Evolutionary conservation across 2,329 filamentous ascomycete species (phyloP).

Genomic region (Fusarium circinatum): DNA sequence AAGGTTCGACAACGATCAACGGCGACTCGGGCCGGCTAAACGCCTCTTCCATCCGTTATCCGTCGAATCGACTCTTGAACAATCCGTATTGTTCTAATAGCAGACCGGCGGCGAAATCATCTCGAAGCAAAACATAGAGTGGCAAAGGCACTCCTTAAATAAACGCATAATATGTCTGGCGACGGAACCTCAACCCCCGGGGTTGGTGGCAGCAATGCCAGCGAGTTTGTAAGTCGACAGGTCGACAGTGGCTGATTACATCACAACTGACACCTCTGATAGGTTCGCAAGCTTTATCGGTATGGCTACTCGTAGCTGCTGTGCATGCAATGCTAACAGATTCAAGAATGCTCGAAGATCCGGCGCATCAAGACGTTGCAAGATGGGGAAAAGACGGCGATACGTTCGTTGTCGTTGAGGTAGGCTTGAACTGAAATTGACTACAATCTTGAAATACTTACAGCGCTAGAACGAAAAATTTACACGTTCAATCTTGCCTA

Average conservation of each 20-base stretch:
- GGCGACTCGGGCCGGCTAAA: constrained; percentile 30
- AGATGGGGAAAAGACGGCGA: constrained; percentile 95
- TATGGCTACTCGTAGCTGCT: constrained; percentile 55
- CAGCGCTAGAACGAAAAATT: constrained; percentile 91
- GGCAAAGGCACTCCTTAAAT: background rate
- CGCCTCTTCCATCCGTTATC: constrained; percentile 25
- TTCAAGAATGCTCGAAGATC: constrained; percentile 86
- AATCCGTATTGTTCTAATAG: constrained; percentile 6
- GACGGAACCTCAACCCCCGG: constrained; percentile 49
- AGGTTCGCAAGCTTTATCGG: constrained; percentile 99
- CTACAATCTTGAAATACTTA: constrained; percentile 16
- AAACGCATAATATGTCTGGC: constrained; percentile 46
- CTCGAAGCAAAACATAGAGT: constrained; percentile 3
- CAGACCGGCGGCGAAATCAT: background rate
- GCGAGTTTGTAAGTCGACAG: constrained; percentile 84
- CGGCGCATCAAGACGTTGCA: constrained; percentile 90
- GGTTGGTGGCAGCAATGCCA: constrained; percentile 78
- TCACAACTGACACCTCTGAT: constrained; percentile 43
- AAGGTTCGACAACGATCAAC: constrained; percentile 14
- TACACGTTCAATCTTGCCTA: constrained; percentile 94
- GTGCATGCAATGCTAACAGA: constrained; percentile 21
- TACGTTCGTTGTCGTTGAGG: constrained; percentile 97
- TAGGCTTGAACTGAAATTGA: constrained; percentile 54
- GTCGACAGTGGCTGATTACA: background rate
- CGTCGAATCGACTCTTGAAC: constrained; percentile 17